Conservation (phyloP, 2,329 filamentous ascomycete genomes). For the Diaporthe sp. region DNA sequence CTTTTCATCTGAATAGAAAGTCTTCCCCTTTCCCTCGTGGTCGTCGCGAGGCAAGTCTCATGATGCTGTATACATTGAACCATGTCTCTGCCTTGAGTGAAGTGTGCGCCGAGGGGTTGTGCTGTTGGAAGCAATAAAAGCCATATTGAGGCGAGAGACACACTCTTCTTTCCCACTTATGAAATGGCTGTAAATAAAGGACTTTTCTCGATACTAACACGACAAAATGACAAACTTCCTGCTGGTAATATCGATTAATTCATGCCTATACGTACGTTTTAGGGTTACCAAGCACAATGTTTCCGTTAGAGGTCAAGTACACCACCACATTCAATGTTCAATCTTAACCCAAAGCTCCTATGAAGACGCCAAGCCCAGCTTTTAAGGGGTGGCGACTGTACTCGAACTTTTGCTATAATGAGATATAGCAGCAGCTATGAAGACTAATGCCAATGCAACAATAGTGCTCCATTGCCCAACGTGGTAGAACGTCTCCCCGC, state of each 20-base stretch:
- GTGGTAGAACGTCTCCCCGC: background rate
- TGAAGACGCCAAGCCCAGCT: too few species aligned
- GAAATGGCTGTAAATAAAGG: too few species aligned
- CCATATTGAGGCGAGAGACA: background rate
- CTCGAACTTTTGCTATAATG: background rate
- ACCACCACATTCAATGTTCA: too few species aligned
- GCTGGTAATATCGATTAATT: too few species aligned
- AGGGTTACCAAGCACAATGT: too few species aligned
- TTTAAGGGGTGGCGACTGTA: background rate
- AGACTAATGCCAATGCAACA: background rate
- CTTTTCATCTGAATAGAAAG: background rate
- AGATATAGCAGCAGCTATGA: slow-evolving; percentile 1
- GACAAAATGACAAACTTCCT: too few species aligned
- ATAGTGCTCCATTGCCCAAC: background rate
- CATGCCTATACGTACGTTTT: too few species aligned
- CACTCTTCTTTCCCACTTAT: too few species aligned
- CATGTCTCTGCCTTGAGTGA: background rate
- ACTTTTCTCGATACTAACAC: too few species aligned
- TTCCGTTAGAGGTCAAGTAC: too few species aligned
- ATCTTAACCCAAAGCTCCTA: too few species aligned
- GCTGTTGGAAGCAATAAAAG: background rate
- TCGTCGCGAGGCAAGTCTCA: background rate
- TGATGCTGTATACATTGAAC: background rate
- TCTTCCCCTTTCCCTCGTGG: background rate
- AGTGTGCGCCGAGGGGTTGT: background rate